phyloP scores from a whole-genome alignment of 345 rosid species.

The Limnanthes douglasii region DNA sequence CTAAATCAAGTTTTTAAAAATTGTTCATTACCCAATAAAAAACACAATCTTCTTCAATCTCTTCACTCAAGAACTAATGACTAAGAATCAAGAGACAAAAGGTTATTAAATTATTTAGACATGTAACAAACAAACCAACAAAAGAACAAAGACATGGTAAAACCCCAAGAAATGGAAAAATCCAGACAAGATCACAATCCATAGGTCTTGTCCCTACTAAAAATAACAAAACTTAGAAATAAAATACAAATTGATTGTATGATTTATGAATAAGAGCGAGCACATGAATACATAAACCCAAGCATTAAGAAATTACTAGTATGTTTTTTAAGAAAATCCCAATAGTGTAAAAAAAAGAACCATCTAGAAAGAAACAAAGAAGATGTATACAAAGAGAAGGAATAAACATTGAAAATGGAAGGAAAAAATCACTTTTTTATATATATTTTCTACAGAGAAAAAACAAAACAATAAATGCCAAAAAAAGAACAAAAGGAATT shows the following conservation, averaged over 20 bases:
- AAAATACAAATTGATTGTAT: conserved; percentile 11
- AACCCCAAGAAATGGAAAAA: conserved; percentile 15
- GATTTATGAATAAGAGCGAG: conserved; percentile 1
- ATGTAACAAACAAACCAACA: too few species aligned
- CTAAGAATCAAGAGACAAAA: conserved; percentile 9
- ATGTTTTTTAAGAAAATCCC: too few species aligned
- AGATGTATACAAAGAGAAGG: conserved; percentile 52
- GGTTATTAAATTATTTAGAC: background rate
- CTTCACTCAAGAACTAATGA: conserved; percentile 18
- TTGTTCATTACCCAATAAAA: conserved; percentile 11
- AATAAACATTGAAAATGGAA: conserved; percentile 90
- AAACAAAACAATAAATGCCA: too few species aligned
- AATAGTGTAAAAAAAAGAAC: conserved; percentile 4
- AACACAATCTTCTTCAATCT: too few species aligned
- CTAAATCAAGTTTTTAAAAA: conserved; percentile 28
- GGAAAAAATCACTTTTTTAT: too few species aligned
- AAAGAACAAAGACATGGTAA: conserved; percentile 5
- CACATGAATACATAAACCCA: conserved; percentile 31
- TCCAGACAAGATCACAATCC: conserved; percentile 44
- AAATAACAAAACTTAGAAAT: conserved; percentile 16
- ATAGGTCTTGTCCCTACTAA: conserved; percentile 28
- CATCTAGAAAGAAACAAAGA: conserved; percentile 24
- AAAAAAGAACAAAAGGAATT: too few species aligned
- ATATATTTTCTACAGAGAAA: too few species aligned
- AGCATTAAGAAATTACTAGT: conserved; percentile 34